Conservation (phyloP, 176 grass and related monocot genomes). For the Elaeis guineensis region DNA sequence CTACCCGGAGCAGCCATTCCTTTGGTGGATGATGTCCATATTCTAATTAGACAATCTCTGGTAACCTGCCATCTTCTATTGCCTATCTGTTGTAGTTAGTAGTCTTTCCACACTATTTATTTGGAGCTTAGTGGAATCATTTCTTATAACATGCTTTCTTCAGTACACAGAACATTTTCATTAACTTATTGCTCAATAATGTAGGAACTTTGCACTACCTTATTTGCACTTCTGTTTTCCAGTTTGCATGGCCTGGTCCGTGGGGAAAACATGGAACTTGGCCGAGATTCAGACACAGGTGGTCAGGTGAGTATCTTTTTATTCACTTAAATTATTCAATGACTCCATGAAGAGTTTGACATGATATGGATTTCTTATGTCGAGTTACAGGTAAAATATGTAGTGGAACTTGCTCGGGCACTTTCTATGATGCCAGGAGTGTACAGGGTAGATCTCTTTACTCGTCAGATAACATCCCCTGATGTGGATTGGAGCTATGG, state of each 20-base stretch:
- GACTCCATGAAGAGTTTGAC: no score
- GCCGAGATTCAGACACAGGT: constrained; percentile 87
- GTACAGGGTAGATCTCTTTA: constrained; percentile 86
- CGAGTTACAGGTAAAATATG: constrained; percentile 70
- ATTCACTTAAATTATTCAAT: not conserved
- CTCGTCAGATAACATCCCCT: constrained; percentile 79
- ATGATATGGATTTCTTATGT: no score
- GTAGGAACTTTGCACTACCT: not conserved
- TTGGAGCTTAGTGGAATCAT: no score
- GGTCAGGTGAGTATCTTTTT: constrained; percentile 59
- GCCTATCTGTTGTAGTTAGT: no score
- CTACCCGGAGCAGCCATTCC: no score
- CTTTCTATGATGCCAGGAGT: constrained; percentile 94
- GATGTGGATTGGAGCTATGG: constrained; percentile 98
- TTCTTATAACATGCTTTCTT: no score
- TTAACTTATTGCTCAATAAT: no score
- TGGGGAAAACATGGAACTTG: constrained; percentile 97
- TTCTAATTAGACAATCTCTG: no score
- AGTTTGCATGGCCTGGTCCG: constrained; percentile 91
- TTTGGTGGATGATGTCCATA: no score
- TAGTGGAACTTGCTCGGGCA: constrained; percentile 81
- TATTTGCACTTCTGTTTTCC: constrained; percentile 4
- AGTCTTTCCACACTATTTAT: no score
- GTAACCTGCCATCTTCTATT: no score
- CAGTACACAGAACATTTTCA: no score